Base-by-base conservation (phyloP, 164 flowering plant species). In the Magnolia officinalis region DNA sequence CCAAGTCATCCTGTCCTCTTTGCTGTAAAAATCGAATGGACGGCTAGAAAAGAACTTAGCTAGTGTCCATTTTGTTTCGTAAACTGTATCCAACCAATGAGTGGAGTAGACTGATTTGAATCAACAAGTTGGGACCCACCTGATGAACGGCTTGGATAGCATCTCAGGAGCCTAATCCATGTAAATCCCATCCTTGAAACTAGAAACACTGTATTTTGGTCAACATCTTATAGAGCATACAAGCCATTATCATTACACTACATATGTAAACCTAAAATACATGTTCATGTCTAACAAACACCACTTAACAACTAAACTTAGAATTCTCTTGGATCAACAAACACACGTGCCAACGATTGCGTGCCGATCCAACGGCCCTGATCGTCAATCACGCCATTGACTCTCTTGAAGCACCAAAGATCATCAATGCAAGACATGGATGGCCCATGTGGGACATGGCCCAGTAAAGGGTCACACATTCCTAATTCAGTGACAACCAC, bases 261-360 rank as follows among this genome's bases (percentile, higher is more conserved):
- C 61, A 55, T 9, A 37, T 55, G 18, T 11, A 11, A 55, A 11
- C 61, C 61, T 55, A 16, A 52, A 55, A 55, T 55, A 16, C 61
- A 55, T 55, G 18, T 55, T 55, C 18, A 55, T 55, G 13, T 16
- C 61, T 55, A 55, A 55, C 4, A 9, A 55, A 55, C 8, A 11
- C 61, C 61, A 16, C 45, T 37, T n/a, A 63, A 63, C 65, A 20
- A 13, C 29, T 24, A 69, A 71, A 50, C 65, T 78, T 87, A 88
- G 61, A 88, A 85, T 31, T 88, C 91, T 82, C 91, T 86, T 21
- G 91, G 91, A 80, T 88, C 91, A 72, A 87, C 83, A 73, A 86
- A 84, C 61, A 84, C 83, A 82, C 78, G 77, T 23, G 82, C 81
- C 0, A 77, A 18, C 31, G 78, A 72, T 70, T 83, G 81, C 29